Base-by-base conservation (phyloP, 2,329 filamentous ascomycete species). In the Cercospora sp. region DNA sequence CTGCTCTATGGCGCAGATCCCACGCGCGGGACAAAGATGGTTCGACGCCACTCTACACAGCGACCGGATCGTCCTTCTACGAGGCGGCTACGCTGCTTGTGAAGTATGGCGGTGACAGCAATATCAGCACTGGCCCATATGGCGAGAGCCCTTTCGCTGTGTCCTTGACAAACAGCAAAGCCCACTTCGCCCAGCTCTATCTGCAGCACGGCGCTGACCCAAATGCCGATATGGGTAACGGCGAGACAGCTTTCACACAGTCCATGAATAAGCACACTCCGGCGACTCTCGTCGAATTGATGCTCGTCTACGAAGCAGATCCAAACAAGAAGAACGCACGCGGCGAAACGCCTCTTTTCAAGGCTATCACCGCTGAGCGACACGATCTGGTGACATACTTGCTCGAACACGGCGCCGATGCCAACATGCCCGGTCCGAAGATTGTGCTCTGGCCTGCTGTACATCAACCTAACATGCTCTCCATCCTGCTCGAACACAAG, bases 401-500 rank as follows among this genome's bases (percentile, higher is more conserved):
- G 16, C 78, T 88, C 2, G 83, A 90, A 62, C 84, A 88, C 65
- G 85, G 86, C 3, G 90, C 89, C 1, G 85, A 91, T 73, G 85
- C 89, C 8, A 91, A 92, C 75, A 80, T 91, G 5, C 89, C 89
- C 77, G 76, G 75, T 9, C 76, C 76, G 1, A 77, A 77, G 60
- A 74, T 75, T 87, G 91, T 79, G 86, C 89, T 78, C 82, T 91
- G 89, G 89, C 87, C 88, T 1, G 83, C 88, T 0, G 85, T 85
- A 0, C 87, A 88, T 77, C 83, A 89, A 62, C 82, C 88, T 0
- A 79, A 82, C 7, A 88, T 86, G 68, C 80, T 91, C 34, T 82
- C 87, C 72, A 77, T 89, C 1, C 81, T 91, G 18, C 84, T 77
- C 40, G 68, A 73, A n/a, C 66, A 69, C 0, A 89, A 89, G 1